These are phyloP conservation scores for Fusarium zealandicum DNA, from an alignment of 2,329 filamentous ascomycete genomes.

Conservation along the genomic window DNA sequence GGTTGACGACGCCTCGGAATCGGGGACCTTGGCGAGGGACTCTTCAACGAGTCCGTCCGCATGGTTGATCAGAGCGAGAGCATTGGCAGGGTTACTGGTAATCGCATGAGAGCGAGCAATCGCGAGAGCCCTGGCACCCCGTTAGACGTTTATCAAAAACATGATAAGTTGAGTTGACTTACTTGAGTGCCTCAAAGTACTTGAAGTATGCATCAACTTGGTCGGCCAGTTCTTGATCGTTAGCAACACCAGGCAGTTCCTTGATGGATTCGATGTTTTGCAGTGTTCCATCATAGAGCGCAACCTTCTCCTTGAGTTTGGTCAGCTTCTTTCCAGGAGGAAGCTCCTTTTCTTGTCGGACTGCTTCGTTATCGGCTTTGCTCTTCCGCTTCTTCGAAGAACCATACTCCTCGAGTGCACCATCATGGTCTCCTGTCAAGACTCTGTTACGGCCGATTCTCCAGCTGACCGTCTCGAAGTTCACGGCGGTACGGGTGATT, in stretches of 20 bases:
- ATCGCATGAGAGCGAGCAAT: slow-evolving; percentile 86
- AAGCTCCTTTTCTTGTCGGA: slow-evolving; percentile 64
- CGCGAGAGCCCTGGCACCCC: slow-evolving; percentile 71
- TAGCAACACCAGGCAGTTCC: slow-evolving; percentile 87
- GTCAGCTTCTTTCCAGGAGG: slow-evolving; percentile 78
- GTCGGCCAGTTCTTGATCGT: slow-evolving; percentile 76
- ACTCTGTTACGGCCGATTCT: slow-evolving; percentile 91
- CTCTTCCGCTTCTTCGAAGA: slow-evolving; percentile 59
- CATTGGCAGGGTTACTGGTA: slow-evolving; percentile 74
- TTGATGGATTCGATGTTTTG: slow-evolving; percentile 91
- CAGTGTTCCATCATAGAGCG: slow-evolving; percentile 88
- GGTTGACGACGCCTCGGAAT: slow-evolving; percentile 37
- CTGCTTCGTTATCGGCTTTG: slow-evolving; percentile 46
- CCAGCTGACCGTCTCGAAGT: slow-evolving; percentile 94
- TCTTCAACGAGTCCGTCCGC: slow-evolving; percentile 69
- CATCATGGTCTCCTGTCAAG: slow-evolving; percentile 83
- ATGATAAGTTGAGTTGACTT: slow-evolving; percentile 42
- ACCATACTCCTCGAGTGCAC: slow-evolving; percentile 64
- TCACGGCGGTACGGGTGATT: slow-evolving; percentile 90
- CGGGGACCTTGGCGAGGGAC: slow-evolving; percentile 57
- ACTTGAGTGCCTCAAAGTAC: slow-evolving; percentile 92
- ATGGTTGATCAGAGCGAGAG: slow-evolving; percentile 83
- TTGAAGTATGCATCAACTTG: slow-evolving; percentile 80
- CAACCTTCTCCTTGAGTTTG: slow-evolving; percentile 83
- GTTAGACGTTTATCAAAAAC: slow-evolving; percentile 17